These are phyloP conservation scores for Cicer cuneatum DNA, from an alignment of 306 rosid species.

Conservation along the genomic window DNA sequence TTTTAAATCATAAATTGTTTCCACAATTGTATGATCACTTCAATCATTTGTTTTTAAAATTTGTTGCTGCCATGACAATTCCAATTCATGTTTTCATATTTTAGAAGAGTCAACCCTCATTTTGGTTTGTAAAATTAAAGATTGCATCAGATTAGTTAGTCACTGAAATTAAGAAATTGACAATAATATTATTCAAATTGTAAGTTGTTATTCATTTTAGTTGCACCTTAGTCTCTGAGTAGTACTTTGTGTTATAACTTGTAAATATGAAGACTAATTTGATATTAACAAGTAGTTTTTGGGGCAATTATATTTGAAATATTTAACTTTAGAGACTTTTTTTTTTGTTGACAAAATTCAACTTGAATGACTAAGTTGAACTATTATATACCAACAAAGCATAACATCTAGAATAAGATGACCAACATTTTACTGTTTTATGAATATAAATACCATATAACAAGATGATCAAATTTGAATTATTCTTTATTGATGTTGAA, in stretches of 20 bases:
- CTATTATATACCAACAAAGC: too few relatives aligned
- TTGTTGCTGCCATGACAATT: neutral
- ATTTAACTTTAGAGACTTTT: too few relatives aligned
- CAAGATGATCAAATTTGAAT: too few relatives aligned
- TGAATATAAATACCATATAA: too few relatives aligned
- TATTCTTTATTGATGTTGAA: too few relatives aligned
- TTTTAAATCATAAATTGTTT: constrained; percentile 1
- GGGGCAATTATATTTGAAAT: too few relatives aligned
- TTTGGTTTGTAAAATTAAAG: neutral
- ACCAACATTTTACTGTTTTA: too few relatives aligned
- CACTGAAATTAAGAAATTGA: neutral
- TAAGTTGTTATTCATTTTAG: neutral
- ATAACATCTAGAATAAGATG: too few relatives aligned
- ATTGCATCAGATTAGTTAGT: too few relatives aligned
- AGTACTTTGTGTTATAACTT: neutral
- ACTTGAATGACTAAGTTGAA: too few relatives aligned
- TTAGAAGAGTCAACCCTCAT: neutral
- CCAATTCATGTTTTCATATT: neutral
- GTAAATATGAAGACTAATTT: neutral
- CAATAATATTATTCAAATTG: neutral
- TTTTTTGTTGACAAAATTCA: too few relatives aligned
- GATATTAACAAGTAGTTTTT: too few relatives aligned
- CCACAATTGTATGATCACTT: neutral
- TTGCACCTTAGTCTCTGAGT: neutral
- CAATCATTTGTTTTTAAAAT: constrained; percentile 1